Conservation (phyloP, 192 early-diverging fungal species). For the Backusella liffmaniae region DNA sequence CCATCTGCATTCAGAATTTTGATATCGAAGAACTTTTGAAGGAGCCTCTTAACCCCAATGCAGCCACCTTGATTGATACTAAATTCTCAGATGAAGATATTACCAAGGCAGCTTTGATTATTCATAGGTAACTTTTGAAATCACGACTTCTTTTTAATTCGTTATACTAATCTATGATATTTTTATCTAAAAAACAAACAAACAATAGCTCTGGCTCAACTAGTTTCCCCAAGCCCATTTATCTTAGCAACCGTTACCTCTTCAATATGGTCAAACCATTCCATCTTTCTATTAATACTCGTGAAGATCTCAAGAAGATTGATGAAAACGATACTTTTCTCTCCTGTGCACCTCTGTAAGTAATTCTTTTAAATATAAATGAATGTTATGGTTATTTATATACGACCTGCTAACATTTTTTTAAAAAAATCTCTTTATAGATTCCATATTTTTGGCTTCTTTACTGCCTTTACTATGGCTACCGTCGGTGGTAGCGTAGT, state of each 20-base stretch:
- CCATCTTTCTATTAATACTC: not conserved
- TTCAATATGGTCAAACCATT: not conserved
- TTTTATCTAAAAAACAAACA: no score
- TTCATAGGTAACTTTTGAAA: not conserved
- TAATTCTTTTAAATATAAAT: not conserved
- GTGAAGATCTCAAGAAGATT: not conserved
- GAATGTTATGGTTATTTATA: not conserved
- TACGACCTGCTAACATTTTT: not conserved
- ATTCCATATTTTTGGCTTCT: slow-evolving; percentile 11
- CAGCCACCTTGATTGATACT: not conserved
- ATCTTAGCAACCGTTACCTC: not conserved
- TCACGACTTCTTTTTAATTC: not conserved
- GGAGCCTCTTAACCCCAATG: not conserved
- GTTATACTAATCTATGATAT: not conserved
- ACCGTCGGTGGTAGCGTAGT: not conserved
- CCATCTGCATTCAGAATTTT: not conserved
- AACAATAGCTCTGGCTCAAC: slow-evolving; percentile 8
- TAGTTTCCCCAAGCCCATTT: slow-evolving; percentile 7
- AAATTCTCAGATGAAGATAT: not conserved
- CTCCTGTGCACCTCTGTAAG: slow-evolving; percentile 11
- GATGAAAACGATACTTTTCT: not conserved
- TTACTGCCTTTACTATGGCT: not conserved
- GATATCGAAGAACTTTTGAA: not conserved
- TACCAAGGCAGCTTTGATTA: slow-evolving; percentile 1
- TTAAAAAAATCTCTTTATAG: not conserved